Evolutionary conservation across 257 asterid genomes (phyloP).

Genomic region (Nicotiana paniculata): DNA sequence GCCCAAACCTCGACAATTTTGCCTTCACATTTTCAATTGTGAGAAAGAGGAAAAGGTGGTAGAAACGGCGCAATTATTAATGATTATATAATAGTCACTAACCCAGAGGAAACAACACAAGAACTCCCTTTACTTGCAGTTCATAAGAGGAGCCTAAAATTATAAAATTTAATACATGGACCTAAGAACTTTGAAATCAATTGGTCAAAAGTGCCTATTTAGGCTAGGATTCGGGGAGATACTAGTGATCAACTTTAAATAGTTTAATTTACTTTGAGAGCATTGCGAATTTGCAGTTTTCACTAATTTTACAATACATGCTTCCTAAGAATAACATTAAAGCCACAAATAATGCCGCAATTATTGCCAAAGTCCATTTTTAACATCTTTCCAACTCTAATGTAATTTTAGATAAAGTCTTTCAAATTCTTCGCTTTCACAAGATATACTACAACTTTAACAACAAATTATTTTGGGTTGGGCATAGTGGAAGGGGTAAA

Average conservation of each 20-base stretch:
- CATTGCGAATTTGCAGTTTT: neutral
- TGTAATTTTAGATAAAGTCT: neutral
- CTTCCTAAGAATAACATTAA: neutral
- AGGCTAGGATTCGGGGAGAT: conserved; percentile 24
- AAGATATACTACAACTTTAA: neutral
- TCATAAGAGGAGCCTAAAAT: conserved; percentile 19
- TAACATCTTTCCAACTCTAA: neutral
- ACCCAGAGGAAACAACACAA: conserved; percentile 24
- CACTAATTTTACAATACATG: neutral
- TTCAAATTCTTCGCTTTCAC: neutral
- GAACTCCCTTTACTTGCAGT: conserved; percentile 26
- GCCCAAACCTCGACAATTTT: conserved; percentile 7
- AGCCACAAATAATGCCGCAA: conserved; percentile 19
- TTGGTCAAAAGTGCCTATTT: conserved; percentile 41
- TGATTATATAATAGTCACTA: conserved; percentile 5
- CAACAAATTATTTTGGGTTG: no score
- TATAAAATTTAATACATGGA: conserved; percentile 1
- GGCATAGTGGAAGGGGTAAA: no score
- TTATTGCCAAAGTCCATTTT: conserved; percentile 12
- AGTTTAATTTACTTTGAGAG: neutral
- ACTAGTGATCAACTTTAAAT: conserved; percentile 12
- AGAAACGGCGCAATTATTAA: neutral
- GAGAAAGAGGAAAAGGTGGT: neutral
- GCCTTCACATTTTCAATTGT: neutral
- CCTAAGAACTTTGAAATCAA: conserved; percentile 19